Evolutionary conservation across 257 asterid species (phyloP).

Genomic region (Agastache rugosa): DNA sequence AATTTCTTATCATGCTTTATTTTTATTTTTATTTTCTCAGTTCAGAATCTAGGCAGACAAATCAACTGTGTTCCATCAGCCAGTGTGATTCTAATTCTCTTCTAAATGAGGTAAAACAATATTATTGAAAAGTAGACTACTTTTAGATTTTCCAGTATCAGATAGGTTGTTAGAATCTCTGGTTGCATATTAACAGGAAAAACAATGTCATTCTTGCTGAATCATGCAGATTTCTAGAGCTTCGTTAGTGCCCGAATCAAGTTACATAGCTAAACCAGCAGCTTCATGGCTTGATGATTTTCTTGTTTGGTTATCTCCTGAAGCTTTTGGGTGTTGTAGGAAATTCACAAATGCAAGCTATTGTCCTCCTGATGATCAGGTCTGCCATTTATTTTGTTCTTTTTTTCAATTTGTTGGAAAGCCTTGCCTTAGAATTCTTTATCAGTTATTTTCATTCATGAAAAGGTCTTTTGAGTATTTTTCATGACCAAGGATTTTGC

Average conservation of each 20-base stretch:
- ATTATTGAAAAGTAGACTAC: slow-evolving; percentile 1
- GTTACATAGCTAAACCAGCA: slow-evolving; percentile 98
- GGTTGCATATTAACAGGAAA: not conserved
- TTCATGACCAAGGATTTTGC: not conserved
- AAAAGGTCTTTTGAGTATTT: not conserved
- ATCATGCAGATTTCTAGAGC: slow-evolving; percentile 86
- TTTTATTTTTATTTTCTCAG: slow-evolving; percentile 48
- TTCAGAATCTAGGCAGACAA: slow-evolving; percentile 87
- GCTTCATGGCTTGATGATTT: slow-evolving; percentile 99
- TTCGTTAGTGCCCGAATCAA: slow-evolving; percentile 83
- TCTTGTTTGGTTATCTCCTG: slow-evolving; percentile 97
- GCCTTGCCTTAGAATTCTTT: not conserved
- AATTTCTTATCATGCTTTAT: slow-evolving; percentile 39
- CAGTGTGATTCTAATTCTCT: slow-evolving; percentile 94
- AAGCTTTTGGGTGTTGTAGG: slow-evolving; percentile 98
- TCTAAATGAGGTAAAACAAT: slow-evolving; percentile 76
- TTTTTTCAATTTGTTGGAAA: not conserved
- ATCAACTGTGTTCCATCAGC: slow-evolving; percentile 94
- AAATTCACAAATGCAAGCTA: slow-evolving; percentile 85
- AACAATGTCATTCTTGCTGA: not conserved
- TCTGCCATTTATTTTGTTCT: slow-evolving; percentile 22
- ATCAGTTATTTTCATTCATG: not conserved
- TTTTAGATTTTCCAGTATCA: not conserved
- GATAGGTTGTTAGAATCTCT: slow-evolving; percentile 9
- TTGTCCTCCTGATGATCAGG: slow-evolving; percentile 99